phyloP scores from a whole-genome alignment of 164 flowering plant genomes.

The Taxillus chinensis region DNA sequence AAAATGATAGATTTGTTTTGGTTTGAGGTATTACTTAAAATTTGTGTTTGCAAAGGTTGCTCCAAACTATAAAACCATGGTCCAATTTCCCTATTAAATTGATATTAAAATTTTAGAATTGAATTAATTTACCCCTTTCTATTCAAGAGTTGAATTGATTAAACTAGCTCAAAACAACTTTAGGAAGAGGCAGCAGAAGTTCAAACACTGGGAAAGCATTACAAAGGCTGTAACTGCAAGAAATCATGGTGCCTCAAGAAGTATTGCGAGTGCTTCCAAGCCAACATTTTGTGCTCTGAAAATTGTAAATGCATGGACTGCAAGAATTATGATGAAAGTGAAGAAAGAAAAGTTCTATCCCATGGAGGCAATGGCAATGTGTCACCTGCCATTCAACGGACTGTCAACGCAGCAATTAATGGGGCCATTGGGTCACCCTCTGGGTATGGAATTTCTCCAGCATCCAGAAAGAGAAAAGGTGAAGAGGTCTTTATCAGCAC shows the following conservation, averaged over 20 bases:
- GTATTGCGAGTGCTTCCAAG: conserved; percentile 7
- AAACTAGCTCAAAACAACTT: not conserved
- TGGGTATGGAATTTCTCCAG: conserved; percentile 1
- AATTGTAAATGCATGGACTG: conserved; percentile 7
- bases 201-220: not conserved
- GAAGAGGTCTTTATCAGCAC: not conserved
- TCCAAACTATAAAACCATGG: too few species aligned
- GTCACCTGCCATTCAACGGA: not conserved
- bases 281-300: conserved; percentile 3
- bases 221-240: conserved; percentile 7
- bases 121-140: too few species aligned
- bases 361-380: not conserved
- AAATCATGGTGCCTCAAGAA: conserved; percentile 8
- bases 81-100: too few species aligned
- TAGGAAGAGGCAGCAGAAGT: conserved; percentile 3
- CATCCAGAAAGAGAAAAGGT: not conserved
- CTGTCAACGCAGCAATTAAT: conserved; percentile 2
- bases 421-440: conserved; percentile 4
- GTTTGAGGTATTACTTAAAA: too few species aligned
- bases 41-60: too few species aligned
- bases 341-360: conserved; percentile 5
- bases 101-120: too few species aligned
- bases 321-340: conserved; percentile 4
- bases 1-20: too few species aligned
- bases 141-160: not conserved